Evolutionary conservation across 306 rosid species (phyloP), one percentile per base, ranked within the genome.

Genomic region (Prinsepia uniflora): DNA sequence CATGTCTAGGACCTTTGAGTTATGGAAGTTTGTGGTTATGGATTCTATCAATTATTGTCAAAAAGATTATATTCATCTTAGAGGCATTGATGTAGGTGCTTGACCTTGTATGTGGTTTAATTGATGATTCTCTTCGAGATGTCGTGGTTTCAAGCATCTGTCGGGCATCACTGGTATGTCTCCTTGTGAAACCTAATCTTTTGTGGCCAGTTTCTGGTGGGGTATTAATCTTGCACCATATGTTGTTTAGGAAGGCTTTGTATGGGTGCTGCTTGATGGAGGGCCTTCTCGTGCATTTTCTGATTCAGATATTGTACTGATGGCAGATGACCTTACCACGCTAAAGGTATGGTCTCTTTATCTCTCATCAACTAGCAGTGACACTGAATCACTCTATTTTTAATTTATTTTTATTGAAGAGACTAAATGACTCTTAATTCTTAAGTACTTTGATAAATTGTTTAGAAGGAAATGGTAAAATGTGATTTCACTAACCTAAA

Each of bases 201-300:
- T 67, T 50, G 34, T 30, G 39, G 63, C 6, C 47, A 45, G 22
- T 63, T 59, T 54, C 10, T 19, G n/a, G 50, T 19, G 13, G 52
- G 11, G 60, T 74, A 40, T 66, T 44, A 48, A 66, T 34, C 52
- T 52, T 68, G 63, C 57, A 59, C 40, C 7, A 64, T 67, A 55
- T 71, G 42, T 45, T 75, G 46, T 78, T 57, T 81, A 85, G 89
- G 89, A 85, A 80, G 87, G 80, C 61, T 82, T 80, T 69, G 78
- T 58, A 34, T 82, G 87, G 87, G 87, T 82, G 68, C 66, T 85
- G 76, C 87, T 85, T 61, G 82, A 83, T 70, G 87, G 89, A 62
- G 89, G 89, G 72, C 89, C 89, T 68, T 85, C 83, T 67, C 85
- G 89, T 60, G 83, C 81, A 66, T 85, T 80, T 78, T 78, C 80